Conservation (phyloP, 768 basidiomycete species). For the Suillus lakei region DNA sequence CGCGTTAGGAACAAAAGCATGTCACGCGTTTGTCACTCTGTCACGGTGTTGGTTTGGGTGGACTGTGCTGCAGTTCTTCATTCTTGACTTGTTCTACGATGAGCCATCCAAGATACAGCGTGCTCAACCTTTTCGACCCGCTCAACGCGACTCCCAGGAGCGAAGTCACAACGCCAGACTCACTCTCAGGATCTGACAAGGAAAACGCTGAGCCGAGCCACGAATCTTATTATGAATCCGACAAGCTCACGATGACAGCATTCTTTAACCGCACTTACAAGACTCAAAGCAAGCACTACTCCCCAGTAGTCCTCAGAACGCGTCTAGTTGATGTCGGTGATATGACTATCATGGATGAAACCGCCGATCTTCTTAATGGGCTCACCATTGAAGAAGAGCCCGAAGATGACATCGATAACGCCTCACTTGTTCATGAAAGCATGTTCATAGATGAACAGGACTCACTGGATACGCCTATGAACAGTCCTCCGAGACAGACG, state of each 20-base stretch:
- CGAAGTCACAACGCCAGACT: slow-evolving; percentile 31
- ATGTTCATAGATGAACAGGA: slow-evolving; percentile 7
- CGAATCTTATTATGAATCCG: slow-evolving; percentile 22
- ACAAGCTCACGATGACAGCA: slow-evolving; percentile 40
- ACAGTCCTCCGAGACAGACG: neutral
- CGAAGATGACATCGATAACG: neutral
- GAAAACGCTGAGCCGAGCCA: slow-evolving; percentile 17
- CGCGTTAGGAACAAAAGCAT: neutral
- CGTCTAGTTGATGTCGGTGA: slow-evolving; percentile 38
- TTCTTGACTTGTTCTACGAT: slow-evolving; percentile 10
- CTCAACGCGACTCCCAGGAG: slow-evolving; percentile 32
- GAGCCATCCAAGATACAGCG: slow-evolving; percentile 32
- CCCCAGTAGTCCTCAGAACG: slow-evolving; percentile 23
- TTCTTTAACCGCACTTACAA: slow-evolving; percentile 37
- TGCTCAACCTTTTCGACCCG: slow-evolving; percentile 39
- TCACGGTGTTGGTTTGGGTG: neutral
- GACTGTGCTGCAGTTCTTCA: neutral
- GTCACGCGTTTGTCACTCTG: slow-evolving; percentile 1
- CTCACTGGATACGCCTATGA: slow-evolving; percentile 6
- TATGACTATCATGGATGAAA: slow-evolving; percentile 19
- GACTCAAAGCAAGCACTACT: slow-evolving; percentile 13
- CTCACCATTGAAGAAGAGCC: slow-evolving; percentile 16
- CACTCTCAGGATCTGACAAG: slow-evolving; percentile 22
- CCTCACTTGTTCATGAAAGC: slow-evolving; percentile 6
- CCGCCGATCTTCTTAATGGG: slow-evolving; percentile 8